These are phyloP conservation scores for Eucalyptus rudis DNA, from an alignment of 345 rosid species.

Conservation along the genomic window DNA sequence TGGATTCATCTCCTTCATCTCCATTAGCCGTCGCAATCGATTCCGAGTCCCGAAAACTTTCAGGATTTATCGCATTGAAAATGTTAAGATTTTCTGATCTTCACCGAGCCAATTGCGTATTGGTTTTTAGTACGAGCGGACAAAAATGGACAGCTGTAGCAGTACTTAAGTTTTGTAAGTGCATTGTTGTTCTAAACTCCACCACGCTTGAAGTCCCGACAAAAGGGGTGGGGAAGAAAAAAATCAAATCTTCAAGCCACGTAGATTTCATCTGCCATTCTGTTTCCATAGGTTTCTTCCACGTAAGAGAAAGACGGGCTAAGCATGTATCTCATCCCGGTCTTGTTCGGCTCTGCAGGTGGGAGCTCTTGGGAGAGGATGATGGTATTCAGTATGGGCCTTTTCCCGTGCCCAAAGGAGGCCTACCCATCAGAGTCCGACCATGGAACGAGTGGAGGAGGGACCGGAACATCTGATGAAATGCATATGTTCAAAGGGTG, in stretches of 20 bases:
- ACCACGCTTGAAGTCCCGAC: neutral
- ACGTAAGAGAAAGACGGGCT: neutral
- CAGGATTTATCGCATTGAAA: neutral
- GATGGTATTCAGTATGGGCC: constrained; percentile 92
- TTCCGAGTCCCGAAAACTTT: neutral
- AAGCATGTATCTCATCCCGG: neutral
- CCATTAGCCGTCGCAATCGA: neutral
- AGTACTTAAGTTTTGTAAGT: neutral
- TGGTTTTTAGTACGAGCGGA: neutral
- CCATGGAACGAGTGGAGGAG: constrained; percentile 1
- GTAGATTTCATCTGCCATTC: neutral
- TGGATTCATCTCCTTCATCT: neutral
- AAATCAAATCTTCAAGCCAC: neutral
- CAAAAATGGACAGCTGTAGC: neutral
- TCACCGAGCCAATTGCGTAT: neutral
- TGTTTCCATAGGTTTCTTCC: neutral
- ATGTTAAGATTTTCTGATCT: neutral
- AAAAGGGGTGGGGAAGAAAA: neutral
- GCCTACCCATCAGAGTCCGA: constrained; percentile 59
- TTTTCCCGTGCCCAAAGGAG: constrained; percentile 80
- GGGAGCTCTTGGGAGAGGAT: constrained; percentile 57
- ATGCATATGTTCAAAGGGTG: neutral
- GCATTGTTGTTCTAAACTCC: neutral
- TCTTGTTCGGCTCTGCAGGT: constrained; percentile 30
- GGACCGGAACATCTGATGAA: neutral